Evolutionary conservation across 2,329 filamentous ascomycete species (phyloP).

Genomic region (Fusarium proliferatum): DNA sequence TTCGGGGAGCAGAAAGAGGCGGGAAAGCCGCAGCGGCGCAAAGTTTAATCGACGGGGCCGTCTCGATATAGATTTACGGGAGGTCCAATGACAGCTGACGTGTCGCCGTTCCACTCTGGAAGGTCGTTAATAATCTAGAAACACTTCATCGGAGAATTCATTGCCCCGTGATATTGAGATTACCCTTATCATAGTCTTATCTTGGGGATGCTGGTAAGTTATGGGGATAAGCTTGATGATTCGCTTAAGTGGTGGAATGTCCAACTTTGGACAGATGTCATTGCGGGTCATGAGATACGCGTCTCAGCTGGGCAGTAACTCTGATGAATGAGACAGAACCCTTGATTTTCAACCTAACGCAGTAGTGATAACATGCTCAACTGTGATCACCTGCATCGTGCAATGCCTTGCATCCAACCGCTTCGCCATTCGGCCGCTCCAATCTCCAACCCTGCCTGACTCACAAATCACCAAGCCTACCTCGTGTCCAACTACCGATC

Average conservation of each 20-base stretch:
- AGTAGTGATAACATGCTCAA: not conserved
- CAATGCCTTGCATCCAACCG: not conserved
- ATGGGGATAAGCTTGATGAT: not conserved
- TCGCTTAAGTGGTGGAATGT: not conserved
- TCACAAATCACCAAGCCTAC: not conserved
- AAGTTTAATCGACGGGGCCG: not conserved
- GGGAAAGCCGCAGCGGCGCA: not conserved
- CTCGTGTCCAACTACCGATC: not conserved
- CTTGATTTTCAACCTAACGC: rapidly evolving
- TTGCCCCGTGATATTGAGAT: not conserved
- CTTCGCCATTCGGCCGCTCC: not conserved
- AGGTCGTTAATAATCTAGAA: not conserved
- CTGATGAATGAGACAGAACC: rapidly evolving
- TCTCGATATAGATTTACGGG: not conserved
- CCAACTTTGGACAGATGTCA: rapidly evolving
- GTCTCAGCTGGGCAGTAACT: not conserved
- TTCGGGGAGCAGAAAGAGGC: not conserved
- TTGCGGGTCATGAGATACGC: rapidly evolving
- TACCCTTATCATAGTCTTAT: not conserved
- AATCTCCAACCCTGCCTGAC: not conserved
- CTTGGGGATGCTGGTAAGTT: rapidly evolving
- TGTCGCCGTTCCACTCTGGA: not conserved
- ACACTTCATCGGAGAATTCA: not conserved
- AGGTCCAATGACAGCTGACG: not conserved
- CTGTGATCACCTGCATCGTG: not conserved